Evolutionary conservation across 2,329 filamentous ascomycete genomes (phyloP), one percentile per base, ranked within the genome.

Genomic region (Venturia carpophila): DNA sequence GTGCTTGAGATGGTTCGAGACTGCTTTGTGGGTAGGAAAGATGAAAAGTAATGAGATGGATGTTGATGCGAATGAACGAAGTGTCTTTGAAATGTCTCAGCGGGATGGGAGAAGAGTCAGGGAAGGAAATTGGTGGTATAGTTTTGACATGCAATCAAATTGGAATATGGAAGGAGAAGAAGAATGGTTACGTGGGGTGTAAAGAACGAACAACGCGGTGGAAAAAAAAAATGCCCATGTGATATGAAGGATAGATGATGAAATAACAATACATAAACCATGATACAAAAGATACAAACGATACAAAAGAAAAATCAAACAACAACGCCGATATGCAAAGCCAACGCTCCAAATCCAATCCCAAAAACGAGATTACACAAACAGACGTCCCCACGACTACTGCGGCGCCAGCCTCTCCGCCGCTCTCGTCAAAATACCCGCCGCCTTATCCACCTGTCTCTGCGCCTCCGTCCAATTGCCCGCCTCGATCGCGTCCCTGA

Each of bases 401-500:
- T 52, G 21, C 21, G 47, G 24, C 24, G 21, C 30, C 52, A 66
- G 30, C 60, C 30, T 58, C 39, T 66, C 60, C 15, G 34, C 34
- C 34, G 64, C 64, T 7, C 27, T 56, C 19, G 19, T 45, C 39
- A 66, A 41, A 41, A 91, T 86, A 13, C 77, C 78, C 1, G 91
- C 88, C 30, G 90, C 87, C 75, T 87, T 91, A 69, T 88, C 80
- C 39, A 95, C 82, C 73, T 88, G 84, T 64, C 79, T 76, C 71
- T 89, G 85, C 3, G 89, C 89, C 15, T 84, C 75, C 1, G 77
- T 79, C 89, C 88, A 92, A 70, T 96, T 84, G 34, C 84, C 83
- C 4, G 80, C 83, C 67, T 89, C 84, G 49, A 97, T 80, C 10
- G 88, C 87, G 71, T 97, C 92, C 65, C 91, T 83, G 65, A 97